These are phyloP conservation scores for Misopates orontium DNA, from an alignment of 257 asterid genomes.

Conservation along the genomic window DNA sequence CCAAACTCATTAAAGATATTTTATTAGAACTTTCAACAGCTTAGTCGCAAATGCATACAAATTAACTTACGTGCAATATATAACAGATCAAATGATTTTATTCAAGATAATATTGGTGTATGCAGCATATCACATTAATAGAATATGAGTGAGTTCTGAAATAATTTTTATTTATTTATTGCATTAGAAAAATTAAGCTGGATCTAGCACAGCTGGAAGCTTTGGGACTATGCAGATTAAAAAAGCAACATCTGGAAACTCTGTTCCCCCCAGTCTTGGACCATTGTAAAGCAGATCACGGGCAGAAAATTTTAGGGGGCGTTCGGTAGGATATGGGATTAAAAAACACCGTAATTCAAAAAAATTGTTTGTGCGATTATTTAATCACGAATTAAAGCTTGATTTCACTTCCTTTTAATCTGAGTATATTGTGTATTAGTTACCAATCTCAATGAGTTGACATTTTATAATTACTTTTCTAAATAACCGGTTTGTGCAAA, in stretches of 20 bases:
- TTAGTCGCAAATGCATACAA: background rate
- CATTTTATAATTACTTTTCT: too few species aligned
- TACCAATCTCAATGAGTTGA: too few species aligned
- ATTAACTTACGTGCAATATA: background rate
- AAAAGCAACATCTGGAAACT: conserved; percentile 18
- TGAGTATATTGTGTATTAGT: too few species aligned
- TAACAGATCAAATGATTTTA: background rate
- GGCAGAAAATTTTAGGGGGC: background rate
- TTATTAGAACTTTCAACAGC: too few species aligned
- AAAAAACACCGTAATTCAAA: too few species aligned
- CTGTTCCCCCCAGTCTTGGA: conserved; percentile 20
- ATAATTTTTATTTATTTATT: too few species aligned
- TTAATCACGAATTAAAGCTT: too few species aligned
- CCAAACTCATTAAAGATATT: background rate
- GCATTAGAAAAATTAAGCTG: conserved; percentile 9
- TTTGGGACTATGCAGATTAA: conserved; percentile 34
- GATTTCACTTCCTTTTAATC: too few species aligned
- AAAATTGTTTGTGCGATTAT: too few species aligned
- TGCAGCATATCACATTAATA: background rate
- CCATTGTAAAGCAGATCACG: conserved; percentile 1
- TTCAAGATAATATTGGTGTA: too few species aligned
- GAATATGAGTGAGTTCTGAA: background rate
- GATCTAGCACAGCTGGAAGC: conserved; percentile 42
- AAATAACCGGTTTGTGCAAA: too few species aligned
- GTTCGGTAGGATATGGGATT: too few species aligned